Evolutionary conservation across 352 stramenopile species (phyloP).

Genomic region (Plasmopara viticola): DNA sequence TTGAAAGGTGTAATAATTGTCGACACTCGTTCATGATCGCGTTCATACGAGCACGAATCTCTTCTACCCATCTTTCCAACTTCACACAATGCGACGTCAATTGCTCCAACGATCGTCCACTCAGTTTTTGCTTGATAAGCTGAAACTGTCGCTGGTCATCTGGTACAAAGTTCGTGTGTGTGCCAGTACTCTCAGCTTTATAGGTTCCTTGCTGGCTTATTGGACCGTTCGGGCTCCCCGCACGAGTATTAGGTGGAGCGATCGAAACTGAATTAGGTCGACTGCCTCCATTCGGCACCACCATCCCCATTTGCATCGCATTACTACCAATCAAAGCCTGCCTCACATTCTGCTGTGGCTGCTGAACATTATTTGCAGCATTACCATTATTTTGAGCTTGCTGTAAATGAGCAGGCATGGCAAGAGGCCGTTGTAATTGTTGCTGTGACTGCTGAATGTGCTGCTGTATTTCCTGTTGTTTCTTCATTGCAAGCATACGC

Average conservation of each 20-base stretch:
- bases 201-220: constrained; percentile 15
- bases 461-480: constrained; percentile 23
- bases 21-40: constrained; percentile 78
- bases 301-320: constrained; percentile 21
- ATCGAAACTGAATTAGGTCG: constrained; percentile 5
- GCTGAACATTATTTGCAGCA: constrained; percentile 16
- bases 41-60: constrained; percentile 75
- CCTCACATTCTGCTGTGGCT: constrained; percentile 22
- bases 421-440: constrained; percentile 14
- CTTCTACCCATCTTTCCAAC: constrained; percentile 72
- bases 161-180: constrained; percentile 42
- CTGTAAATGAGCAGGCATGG: constrained; percentile 30
- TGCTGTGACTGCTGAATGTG: constrained; percentile 28
- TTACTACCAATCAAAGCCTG: constrained; percentile 10
- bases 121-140: constrained; percentile 67
- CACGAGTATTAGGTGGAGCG: constrained; percentile 7
- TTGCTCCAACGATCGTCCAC: constrained; percentile 60
- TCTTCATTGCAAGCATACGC: constrained; percentile 37
- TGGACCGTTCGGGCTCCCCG: constrained; percentile 7
- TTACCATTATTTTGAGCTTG: constrained; percentile 19
- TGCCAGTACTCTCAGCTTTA: constrained; percentile 19
- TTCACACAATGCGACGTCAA: constrained; percentile 77
- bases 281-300: constrained; percentile 23
- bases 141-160: constrained; percentile 68
- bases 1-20: constrained; percentile 68